Percentiles rank a stretch among this genome's conserved stretches.
phyloP scores from a whole-genome alignment of 768 basidiomycete genomes.

The Termitomyces sp. region DNA sequence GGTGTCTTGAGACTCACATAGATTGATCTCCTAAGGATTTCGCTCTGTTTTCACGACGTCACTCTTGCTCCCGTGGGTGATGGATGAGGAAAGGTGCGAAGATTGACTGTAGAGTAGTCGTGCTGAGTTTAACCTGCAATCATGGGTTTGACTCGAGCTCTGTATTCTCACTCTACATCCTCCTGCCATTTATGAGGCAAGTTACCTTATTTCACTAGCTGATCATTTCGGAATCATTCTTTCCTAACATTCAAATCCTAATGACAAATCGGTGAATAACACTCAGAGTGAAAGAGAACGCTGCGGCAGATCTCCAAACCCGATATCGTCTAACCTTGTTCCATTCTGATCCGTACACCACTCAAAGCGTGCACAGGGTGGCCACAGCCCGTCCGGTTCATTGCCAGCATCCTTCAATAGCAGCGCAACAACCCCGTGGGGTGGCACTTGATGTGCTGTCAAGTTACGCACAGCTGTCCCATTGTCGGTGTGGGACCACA shows the following conservation, averaged over 20 bases:
- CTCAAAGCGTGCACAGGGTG: slow-evolving; percentile 52
- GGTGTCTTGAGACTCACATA: neutral
- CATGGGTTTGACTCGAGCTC: neutral
- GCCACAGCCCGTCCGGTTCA: slow-evolving; percentile 53
- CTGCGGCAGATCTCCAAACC: slow-evolving; percentile 1
- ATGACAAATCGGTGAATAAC: neutral
- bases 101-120: neutral
- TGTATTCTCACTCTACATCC: neutral
- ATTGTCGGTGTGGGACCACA: slow-evolving; percentile 73
- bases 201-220: neutral
- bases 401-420: slow-evolving; percentile 62
- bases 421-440: slow-evolving; percentile 69
- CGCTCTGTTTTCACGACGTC: neutral
- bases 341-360: slow-evolving; percentile 64
- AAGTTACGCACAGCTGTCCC: slow-evolving; percentile 61
- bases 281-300: neutral
- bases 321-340: slow-evolving; percentile 23
- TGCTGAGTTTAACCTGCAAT: neutral
- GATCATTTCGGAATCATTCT: neutral
- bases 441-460: slow-evolving; percentile 46
- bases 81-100: neutral
- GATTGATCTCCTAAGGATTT: no score
- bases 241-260: neutral
- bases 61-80: neutral
- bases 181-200: neutral